Conservation (phyloP, 192 early-diverging fungal species). For the Coemansia sp. region DNA sequence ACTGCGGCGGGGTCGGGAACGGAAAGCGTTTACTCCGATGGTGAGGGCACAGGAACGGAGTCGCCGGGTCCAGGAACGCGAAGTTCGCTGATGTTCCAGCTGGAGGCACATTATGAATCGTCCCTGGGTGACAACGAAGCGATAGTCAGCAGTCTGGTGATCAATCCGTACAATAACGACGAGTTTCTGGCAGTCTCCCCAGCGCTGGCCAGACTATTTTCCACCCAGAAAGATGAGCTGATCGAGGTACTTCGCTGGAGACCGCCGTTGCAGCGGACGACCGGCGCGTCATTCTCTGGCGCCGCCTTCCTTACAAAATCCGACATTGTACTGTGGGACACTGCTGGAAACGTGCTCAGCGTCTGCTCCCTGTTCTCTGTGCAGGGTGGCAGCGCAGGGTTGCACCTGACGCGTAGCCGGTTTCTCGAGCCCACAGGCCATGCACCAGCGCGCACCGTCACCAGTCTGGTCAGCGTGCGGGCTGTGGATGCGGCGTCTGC, state of each 20-base stretch:
- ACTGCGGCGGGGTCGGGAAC: slow-evolving; percentile 12
- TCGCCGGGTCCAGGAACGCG: not conserved
- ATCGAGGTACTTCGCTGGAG: slow-evolving; percentile 50
- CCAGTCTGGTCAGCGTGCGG: slow-evolving; percentile 18
- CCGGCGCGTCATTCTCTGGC: slow-evolving; percentile 30
- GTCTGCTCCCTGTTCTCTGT: slow-evolving; percentile 47
- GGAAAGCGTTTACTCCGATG: slow-evolving; percentile 24
- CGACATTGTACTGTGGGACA: slow-evolving; percentile 49
- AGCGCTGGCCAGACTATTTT: slow-evolving; percentile 40
- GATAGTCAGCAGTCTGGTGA: slow-evolving; percentile 16
- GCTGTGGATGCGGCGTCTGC: slow-evolving; percentile 16
- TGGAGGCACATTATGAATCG: slow-evolving; percentile 37
- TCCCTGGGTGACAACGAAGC: slow-evolving; percentile 21
- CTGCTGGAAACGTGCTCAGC: slow-evolving; percentile 41
- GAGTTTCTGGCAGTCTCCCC: slow-evolving; percentile 51
- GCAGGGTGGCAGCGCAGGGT: slow-evolving; percentile 50
- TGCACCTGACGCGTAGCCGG: slow-evolving; percentile 33
- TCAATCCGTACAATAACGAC: slow-evolving; percentile 48
- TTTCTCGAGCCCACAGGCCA: slow-evolving; percentile 16
- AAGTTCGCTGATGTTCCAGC: slow-evolving; percentile 18
- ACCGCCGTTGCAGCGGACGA: slow-evolving; percentile 18
- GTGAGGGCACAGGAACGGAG: slow-evolving; percentile 1
- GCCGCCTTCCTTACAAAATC: slow-evolving; percentile 37
- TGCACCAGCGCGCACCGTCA: slow-evolving; percentile 3
- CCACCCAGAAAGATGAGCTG: slow-evolving; percentile 36